A percentile compares a stretch with the other conserved stretches of the same genome.
Conservation (phyloP, 192 early-diverging fungal species). For the Backusella tarrabulga region DNA sequence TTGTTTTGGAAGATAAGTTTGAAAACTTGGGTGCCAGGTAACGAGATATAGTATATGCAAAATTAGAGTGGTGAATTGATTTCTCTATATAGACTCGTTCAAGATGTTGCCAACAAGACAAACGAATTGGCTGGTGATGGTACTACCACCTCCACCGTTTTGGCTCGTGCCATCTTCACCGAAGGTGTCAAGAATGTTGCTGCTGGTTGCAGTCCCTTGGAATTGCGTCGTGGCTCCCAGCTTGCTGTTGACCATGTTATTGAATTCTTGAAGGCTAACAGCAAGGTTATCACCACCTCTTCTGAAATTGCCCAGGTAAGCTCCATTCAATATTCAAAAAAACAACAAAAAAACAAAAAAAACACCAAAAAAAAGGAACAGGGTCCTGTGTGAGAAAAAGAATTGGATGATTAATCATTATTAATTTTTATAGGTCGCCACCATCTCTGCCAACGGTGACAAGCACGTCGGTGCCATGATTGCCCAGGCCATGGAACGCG, state of each 20-base stretch:
- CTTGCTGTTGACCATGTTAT: conserved; percentile 93
- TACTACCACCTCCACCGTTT: conserved; percentile 98
- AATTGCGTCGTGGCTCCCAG: conserved; percentile 93
- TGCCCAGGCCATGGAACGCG: conserved; percentile 99
- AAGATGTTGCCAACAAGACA: conserved; percentile 99
- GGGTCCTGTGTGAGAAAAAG: background rate
- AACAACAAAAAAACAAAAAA: background rate
- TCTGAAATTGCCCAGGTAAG: conserved; percentile 95
- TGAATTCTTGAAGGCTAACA: conserved; percentile 88
- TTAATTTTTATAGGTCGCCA: conserved; percentile 57
- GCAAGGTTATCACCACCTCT: conserved; percentile 89
- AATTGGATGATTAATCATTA: background rate
- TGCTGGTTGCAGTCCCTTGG: conserved; percentile 99
- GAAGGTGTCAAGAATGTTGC: conserved; percentile 99
- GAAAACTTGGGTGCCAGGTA: conserved; percentile 97
- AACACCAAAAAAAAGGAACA: background rate
- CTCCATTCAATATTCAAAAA: background rate
- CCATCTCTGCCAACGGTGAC: conserved; percentile 99
- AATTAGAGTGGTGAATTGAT: background rate
- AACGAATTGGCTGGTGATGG: conserved; percentile 99
- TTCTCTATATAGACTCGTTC: conserved; percentile 68
- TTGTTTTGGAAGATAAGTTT: conserved; percentile 96
- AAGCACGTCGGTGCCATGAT: conserved; percentile 93
- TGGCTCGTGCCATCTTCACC: conserved; percentile 97
- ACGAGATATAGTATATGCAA: background rate